A percentile compares a stretch with the other conserved stretches of the same genome.
Conservation (phyloP, 345 rosid species). For the Salix udensis region DNA sequence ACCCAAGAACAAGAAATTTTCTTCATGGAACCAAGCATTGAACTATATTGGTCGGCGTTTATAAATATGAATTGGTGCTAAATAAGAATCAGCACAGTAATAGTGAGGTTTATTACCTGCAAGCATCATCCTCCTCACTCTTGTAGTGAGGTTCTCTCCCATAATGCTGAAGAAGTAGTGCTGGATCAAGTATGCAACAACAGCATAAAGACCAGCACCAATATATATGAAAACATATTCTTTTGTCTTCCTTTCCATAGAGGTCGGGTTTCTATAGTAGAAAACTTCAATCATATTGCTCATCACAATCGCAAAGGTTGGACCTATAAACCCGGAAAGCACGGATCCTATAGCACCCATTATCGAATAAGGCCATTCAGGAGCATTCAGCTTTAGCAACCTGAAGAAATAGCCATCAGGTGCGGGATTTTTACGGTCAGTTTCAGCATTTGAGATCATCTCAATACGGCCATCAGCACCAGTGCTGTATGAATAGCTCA, state of each 20-base stretch:
- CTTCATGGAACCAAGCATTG: neutral
- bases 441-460: slow-evolving; percentile 97
- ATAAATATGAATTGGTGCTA: neutral
- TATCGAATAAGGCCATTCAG: slow-evolving; percentile 98
- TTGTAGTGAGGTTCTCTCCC: slow-evolving; percentile 99
- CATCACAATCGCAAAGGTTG: slow-evolving; percentile 95
- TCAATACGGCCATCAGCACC: slow-evolving; percentile 97
- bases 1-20: neutral
- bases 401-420: slow-evolving; percentile 88
- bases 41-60: too few species aligned
- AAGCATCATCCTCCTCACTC: slow-evolving; percentile 99
- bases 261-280: slow-evolving; percentile 75
- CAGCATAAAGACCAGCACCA: slow-evolving; percentile 94
- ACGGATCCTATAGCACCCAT: slow-evolving; percentile 95
- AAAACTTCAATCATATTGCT: slow-evolving; percentile 98
- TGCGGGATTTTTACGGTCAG: slow-evolving; percentile 80
- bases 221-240: slow-evolving; percentile 97
- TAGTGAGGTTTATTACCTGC: slow-evolving; percentile 49
- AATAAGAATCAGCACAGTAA: neutral
- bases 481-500: slow-evolving; percentile 95
- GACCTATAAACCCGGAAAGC: slow-evolving; percentile 91
- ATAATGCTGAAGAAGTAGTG: slow-evolving; percentile 99
- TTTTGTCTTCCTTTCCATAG: slow-evolving; percentile 95
- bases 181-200: slow-evolving; percentile 91
- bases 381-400: slow-evolving; percentile 87